Base-by-base conservation (phyloP, 2,329 filamentous ascomycete genomes). In the Polychaeton citri region DNA sequence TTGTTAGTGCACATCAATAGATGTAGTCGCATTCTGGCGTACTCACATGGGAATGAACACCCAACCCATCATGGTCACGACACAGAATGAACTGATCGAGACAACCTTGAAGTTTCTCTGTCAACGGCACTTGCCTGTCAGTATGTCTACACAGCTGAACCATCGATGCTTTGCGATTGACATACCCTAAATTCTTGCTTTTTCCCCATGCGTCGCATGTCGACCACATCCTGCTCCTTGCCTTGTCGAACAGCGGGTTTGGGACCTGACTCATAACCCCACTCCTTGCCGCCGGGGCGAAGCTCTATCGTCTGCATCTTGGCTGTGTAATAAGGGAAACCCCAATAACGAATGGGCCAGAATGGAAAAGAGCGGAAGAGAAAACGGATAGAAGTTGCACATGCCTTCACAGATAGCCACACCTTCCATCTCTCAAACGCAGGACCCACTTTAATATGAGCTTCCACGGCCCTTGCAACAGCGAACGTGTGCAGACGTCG, bases 11-110 rank as follows among this genome's bases (percentile, higher is more conserved):
- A n/a, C n/a, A n/a, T n/a, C n/a, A n/a, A n/a, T n/a, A n/a, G n/a
- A n/a, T n/a, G n/a, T n/a, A n/a, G n/a, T n/a, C n/a, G n/a, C n/a
- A n/a, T n/a, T n/a, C n/a, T n/a, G n/a, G n/a, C n/a, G n/a, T n/a
- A 42, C 68, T 63, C 18, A 68, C 60, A 6, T 65, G 63, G 36
- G 64, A 66, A 12, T 61, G 61, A 41, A 70, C 69, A 6, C 63
- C 63, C 24, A 28, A 28, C 24, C 24, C 24, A 28, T 28, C 24
- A 28, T 28, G 24, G 24, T 28, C 24, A 28, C 24, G 24, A 28
- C 24, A 15, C 24, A 28, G 24, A 28, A 28, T 15, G 24, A 28
- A 28, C 24, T 28, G 24, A 28, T 28, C 4, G 24, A 28, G 24
- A 28, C 24, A 15, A 28, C 24, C 7, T 28, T 28, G 7, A 28